These are phyloP conservation scores for Wickerhamiella sergipiensis DNA, from an alignment of 805 yeast species.

Conservation along the genomic window DNA sequence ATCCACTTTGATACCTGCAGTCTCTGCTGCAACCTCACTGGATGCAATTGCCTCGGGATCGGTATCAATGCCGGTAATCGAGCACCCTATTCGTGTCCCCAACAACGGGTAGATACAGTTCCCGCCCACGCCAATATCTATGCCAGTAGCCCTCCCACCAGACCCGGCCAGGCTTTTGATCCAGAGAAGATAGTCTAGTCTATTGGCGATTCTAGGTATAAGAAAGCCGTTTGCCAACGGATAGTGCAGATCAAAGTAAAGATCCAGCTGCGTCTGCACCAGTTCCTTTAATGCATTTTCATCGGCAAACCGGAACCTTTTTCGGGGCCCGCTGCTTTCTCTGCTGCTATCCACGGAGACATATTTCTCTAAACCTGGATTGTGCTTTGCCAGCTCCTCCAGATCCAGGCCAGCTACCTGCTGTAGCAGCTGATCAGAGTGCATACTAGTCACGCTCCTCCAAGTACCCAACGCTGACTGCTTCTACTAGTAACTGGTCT, in stretches of 20 bases:
- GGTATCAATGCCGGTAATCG: constrained; percentile 32
- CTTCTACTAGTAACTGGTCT: too few species aligned
- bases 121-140: constrained; percentile 40
- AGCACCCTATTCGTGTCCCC: constrained; percentile 21
- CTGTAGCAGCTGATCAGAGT: not conserved
- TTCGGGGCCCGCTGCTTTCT: too few species aligned
- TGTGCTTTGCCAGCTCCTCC: not conserved
- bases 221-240: constrained; percentile 7
- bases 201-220: constrained; percentile 18
- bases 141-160: constrained; percentile 30
- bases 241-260: constrained; percentile 8
- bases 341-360: not conserved
- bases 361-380: not conserved
- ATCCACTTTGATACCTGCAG: constrained; percentile 19
- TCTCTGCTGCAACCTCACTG: constrained; percentile 21
- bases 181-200: constrained; percentile 22
- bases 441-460: not conserved
- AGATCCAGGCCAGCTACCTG: not conserved
- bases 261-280: not conserved
- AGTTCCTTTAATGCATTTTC: not conserved
- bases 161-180: constrained; percentile 6
- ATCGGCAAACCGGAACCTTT: not conserved
- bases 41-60: constrained; percentile 24
- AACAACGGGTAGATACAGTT: constrained; percentile 35
- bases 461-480: too few species aligned